A percentile compares a stretch with the other conserved stretches of the same genome.
phyloP scores from a whole-genome alignment of 2,329 filamentous ascomycete species.

The Fusarium floridanum region DNA sequence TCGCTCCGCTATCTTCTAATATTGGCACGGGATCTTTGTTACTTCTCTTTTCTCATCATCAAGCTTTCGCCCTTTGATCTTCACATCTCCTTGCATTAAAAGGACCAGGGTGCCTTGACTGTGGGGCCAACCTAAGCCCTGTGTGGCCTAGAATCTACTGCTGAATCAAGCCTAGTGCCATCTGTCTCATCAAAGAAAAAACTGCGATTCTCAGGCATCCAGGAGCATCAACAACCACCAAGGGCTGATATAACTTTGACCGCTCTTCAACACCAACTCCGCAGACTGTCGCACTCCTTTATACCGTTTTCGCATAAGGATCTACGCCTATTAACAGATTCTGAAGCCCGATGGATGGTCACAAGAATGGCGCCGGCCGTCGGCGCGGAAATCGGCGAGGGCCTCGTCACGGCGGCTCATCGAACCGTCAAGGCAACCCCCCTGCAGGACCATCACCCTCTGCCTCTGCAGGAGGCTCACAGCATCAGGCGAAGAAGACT shows the following conservation, averaged over 20 bases:
- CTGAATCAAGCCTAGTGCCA: not conserved
- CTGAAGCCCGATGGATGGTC: constrained; percentile 20
- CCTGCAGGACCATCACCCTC: not conserved
- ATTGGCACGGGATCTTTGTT: not conserved
- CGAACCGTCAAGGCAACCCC: not conserved
- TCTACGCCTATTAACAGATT: not conserved
- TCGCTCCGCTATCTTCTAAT: not conserved
- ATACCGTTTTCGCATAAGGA: not conserved
- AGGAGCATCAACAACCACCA: not conserved
- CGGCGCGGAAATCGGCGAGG: constrained; percentile 27
- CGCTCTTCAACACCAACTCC: not conserved
- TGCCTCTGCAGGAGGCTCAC: not conserved
- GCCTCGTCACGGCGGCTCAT: constrained; percentile 1
- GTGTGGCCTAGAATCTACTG: not conserved
- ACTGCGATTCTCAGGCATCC: not conserved
- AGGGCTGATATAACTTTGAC: not conserved
- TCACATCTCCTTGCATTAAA: not conserved
- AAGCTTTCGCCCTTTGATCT: not conserved
- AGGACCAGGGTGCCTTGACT: not conserved
- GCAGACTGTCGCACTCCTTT: not conserved
- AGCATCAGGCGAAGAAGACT: not conserved
- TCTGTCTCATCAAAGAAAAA: not conserved
- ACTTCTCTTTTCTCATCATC: not conserved
- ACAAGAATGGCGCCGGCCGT: constrained; percentile 20
- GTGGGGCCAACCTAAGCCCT: not conserved